Evolutionary conservation across 345 rosid species (phyloP).

Genomic region (Bretschneidera sinensis): DNA sequence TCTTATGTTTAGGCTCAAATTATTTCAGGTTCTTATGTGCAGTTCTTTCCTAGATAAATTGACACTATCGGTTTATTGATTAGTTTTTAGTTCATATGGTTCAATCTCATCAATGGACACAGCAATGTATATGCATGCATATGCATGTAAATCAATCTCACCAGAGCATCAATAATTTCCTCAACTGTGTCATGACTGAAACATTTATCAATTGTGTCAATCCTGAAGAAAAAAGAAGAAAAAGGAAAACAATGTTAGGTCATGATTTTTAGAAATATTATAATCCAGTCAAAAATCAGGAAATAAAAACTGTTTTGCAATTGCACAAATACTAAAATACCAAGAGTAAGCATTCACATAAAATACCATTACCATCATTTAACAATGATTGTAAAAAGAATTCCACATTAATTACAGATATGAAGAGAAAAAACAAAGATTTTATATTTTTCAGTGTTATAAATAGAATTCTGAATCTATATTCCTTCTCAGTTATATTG

Average conservation of each 20-base stretch:
- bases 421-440: too few relatives aligned
- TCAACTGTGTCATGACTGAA: slow-evolving; percentile 80
- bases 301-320: neutral
- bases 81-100: too few relatives aligned
- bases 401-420: too few relatives aligned
- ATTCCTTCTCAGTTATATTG: too few relatives aligned
- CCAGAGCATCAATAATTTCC: slow-evolving; percentile 81
- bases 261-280: neutral
- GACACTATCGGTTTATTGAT: too few relatives aligned
- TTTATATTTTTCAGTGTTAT: too few relatives aligned
- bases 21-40: too few relatives aligned
- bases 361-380: neutral
- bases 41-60: too few relatives aligned
- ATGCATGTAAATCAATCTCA: slow-evolving; percentile 27
- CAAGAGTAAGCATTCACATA: neutral
- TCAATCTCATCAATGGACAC: neutral
- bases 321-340: neutral
- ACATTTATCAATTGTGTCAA: slow-evolving; percentile 71
- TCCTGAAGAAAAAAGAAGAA: slow-evolving; percentile 39
- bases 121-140: neutral
- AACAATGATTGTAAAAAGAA: too few relatives aligned
- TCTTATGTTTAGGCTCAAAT: too few relatives aligned
- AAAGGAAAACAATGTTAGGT: neutral
- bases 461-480: too few relatives aligned
- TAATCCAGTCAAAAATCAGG: neutral